Conservation (phyloP, 768 basidiomycete genomes). For the Tylopilus sp. region DNA sequence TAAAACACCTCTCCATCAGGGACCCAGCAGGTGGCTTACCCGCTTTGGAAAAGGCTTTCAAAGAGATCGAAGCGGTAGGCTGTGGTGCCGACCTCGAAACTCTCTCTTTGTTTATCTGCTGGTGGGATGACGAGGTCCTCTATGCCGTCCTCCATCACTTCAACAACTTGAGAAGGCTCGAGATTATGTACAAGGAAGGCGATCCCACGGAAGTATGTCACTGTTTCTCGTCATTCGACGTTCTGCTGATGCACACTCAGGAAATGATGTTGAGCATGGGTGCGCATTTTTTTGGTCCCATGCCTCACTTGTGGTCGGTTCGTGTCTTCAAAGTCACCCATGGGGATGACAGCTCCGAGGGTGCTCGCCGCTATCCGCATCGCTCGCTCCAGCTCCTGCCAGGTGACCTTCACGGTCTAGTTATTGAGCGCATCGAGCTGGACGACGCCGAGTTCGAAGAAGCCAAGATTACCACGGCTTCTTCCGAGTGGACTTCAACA, state of each 20-base stretch:
- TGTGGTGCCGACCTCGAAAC: constrained; percentile 25
- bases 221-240: not conserved
- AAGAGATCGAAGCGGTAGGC: constrained; percentile 20
- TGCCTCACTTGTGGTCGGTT: constrained; percentile 37
- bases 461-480: not conserved
- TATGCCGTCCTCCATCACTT: constrained; percentile 41
- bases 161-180: constrained; percentile 33
- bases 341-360: constrained; percentile 11
- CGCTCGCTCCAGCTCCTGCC: constrained; percentile 9
- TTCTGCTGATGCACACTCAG: constrained; percentile 13
- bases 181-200: constrained; percentile 37
- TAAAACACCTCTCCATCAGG: constrained; percentile 22
- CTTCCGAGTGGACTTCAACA: constrained; percentile 1
- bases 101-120: constrained; percentile 34
- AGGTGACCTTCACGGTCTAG: constrained; percentile 8
- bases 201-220: constrained; percentile 40
- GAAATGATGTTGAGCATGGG: constrained; percentile 42
- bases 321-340: constrained; percentile 34
- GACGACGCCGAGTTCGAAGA: constrained; percentile 25
- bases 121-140: constrained; percentile 47
- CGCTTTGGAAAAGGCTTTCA: constrained; percentile 26
- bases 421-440: constrained; percentile 16
- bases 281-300: constrained; percentile 37
- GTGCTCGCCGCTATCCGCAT: constrained; percentile 10
- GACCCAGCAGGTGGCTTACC: constrained; percentile 20